Conservation (phyloP, 169 alveolate species). For the Miamiensis avidus region DNA sequence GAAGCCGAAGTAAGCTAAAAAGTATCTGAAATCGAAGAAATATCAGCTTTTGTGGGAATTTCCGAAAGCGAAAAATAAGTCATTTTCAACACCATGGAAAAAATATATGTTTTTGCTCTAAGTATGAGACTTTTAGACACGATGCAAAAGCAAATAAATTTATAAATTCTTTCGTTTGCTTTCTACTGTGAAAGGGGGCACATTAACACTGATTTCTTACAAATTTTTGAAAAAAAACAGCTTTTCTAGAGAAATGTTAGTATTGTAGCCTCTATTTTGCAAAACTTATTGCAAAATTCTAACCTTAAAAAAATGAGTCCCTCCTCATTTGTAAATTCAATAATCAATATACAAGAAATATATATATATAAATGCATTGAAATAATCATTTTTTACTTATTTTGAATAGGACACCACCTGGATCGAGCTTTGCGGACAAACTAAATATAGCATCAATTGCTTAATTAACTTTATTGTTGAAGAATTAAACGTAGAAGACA, state of each 20-base stretch:
- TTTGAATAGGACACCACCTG: not conserved
- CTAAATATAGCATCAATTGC: not conserved
- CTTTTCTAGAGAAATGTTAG: slow-evolving; percentile 10
- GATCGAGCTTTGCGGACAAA: not conserved
- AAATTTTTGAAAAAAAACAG: slow-evolving; percentile 1
- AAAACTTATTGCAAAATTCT: not conserved
- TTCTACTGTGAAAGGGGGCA: slow-evolving; percentile 18
- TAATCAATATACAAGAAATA: not conserved
- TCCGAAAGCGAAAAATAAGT: not conserved
- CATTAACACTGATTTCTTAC: slow-evolving; percentile 15
- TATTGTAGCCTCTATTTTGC: slow-evolving; percentile 1
- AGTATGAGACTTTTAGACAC: not conserved
- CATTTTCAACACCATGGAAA: not conserved
- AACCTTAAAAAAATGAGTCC: slow-evolving; percentile 10
- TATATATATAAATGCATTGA: not conserved
- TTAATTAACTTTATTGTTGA: not conserved
- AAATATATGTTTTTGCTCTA: not conserved
- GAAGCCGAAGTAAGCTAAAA: not conserved
- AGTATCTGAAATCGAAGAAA: not conserved
- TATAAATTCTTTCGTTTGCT: not conserved
- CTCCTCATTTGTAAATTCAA: not conserved
- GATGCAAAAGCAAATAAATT: too few species aligned
- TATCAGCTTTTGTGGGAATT: not conserved
- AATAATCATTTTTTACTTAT: too few species aligned
- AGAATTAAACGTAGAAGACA: not conserved